Percentiles rank a stretch among this genome's conserved stretches.
phyloP scores from a whole-genome alignment of 148 eudicot genomes.

The Nepenthes gracilis region DNA sequence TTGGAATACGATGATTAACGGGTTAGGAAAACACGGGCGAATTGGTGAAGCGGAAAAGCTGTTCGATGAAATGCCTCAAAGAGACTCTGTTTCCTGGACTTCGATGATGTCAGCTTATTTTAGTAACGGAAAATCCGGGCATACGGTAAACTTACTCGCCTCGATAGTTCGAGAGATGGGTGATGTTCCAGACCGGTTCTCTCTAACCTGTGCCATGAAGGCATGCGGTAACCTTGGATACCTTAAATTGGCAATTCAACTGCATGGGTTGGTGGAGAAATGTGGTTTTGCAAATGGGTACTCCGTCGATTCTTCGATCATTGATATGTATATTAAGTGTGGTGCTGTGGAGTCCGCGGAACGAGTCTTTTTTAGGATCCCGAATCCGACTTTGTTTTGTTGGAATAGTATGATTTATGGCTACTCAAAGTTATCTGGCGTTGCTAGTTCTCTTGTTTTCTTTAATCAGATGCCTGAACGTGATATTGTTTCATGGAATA shows the following conservation, averaged over 20 bases:
- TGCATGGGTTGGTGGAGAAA: conserved; percentile 23
- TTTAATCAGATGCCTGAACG: conserved; percentile 21
- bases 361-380: conserved; percentile 8
- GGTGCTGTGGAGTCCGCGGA: conserved; percentile 20
- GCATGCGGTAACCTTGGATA: conserved; percentile 25
- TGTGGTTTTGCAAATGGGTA: conserved; percentile 13
- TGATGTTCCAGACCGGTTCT: conserved; percentile 14
- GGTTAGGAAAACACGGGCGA: conserved; percentile 10
- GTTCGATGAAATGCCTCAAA: conserved; percentile 29
- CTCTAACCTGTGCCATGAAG: conserved; percentile 26
- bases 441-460: conserved; percentile 15
- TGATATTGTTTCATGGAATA: conserved; percentile 31
- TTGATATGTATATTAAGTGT: conserved; percentile 33
- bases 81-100: conserved; percentile 30
- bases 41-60: conserved; percentile 16
- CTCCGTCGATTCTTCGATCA: conserved; percentile 15
- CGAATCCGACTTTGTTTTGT: conserved; percentile 24
- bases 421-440: conserved; percentile 16
- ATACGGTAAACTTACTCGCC: conserved; percentile 14
- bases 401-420: conserved; percentile 35
- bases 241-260: conserved; percentile 16
- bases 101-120: conserved; percentile 30
- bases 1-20: conserved; percentile 20
- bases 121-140: conserved; percentile 11
- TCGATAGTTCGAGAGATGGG: conserved; percentile 7